A percentile compares a stretch with the other conserved stretches of the same genome.
Conservation (phyloP, 2,329 filamentous ascomycete genomes). For the Sporothrix mexicana region DNA sequence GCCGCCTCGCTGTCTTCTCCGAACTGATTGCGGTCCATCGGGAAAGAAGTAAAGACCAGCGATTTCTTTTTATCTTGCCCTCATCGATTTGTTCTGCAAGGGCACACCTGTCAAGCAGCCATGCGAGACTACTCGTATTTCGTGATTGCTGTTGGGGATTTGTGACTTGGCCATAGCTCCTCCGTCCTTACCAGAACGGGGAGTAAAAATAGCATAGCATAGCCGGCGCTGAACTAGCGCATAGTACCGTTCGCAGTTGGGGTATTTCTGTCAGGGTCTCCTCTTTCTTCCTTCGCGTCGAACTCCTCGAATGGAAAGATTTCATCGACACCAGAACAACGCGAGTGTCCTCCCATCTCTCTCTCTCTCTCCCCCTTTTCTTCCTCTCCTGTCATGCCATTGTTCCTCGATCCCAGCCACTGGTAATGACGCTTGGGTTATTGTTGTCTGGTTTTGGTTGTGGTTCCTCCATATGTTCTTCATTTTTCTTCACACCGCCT, state of each 20-base stretch:
- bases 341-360: not conserved
- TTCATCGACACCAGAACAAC: not conserved
- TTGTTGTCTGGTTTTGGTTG: not conserved
- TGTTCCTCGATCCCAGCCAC: not conserved
- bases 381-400: not conserved
- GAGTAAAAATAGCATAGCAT: conserved; percentile 28
- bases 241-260: no score
- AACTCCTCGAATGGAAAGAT: conserved; percentile 12
- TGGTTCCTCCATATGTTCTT: not conserved
- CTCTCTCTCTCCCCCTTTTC: not conserved
- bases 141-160: conserved; percentile 1
- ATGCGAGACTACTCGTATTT: conserved; percentile 6
- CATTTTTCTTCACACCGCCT: conserved; percentile 30
- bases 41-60: not conserved
- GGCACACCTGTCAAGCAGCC: not conserved
- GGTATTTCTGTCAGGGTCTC: not conserved
- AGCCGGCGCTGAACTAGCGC: not conserved
- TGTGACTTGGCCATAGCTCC: not conserved
- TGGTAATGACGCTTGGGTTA: not conserved
- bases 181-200: conserved; percentile 23
- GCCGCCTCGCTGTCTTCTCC: not conserved
- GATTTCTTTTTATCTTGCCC: not conserved
- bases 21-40: not conserved
- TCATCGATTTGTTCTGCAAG: not conserved
- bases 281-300: conserved; percentile 10